Base-by-base conservation (phyloP, 2,329 filamentous ascomycete genomes). In the Diplocarpon rosae region DNA sequence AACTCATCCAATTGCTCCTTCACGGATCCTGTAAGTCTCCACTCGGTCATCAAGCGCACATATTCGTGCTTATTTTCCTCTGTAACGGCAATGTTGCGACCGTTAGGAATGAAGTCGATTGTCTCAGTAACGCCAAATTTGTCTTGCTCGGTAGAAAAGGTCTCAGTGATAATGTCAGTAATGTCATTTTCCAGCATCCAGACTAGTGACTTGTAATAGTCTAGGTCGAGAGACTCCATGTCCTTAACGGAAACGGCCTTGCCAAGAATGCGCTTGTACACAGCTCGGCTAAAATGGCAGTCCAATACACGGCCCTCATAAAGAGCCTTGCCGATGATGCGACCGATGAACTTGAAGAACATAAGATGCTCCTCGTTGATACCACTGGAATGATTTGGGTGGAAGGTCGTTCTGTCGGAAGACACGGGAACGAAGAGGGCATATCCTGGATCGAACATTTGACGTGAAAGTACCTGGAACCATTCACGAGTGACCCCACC, bases 101-200 rank as follows among this genome's bases (percentile, higher is more conserved):
- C 92, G 59, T 93, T 82, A 28, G 83, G 79, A 50, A 89, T 78
- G 38, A 98, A 76, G 62, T 98, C 92, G 38, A 95, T 81, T 12
- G 85, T 80, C 62, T 85, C 84, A 39, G 80, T 87, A 50, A 88
- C 87, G 50, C 92, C 92, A 64, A 98, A 98, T 59, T 84, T 86
- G 57, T 96, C 89, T 48, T 92, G 84, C 62, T 95, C 89, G 24
- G 94, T 80, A 10, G 89, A 92, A 63, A 98, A 96, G 1, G 86
- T 94, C 67, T 98, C 90, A 2, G 86, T 92, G 57, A 96, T 92
- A 59, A 96, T 88, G 59, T 96, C 92, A 4, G 89, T 95, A 56
- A 98, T 98, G 61, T 98, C 90, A 59, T 98, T 96, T 62, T 95
- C 86, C 46, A 96, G 73, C 80, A 98, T 96, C 93, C 93, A 98